Percentiles rank a stretch among this genome's conserved stretches.
Evolutionary conservation across 352 stramenopile genomes (phyloP).

Genomic region (Pythium phragmiticola): DNA sequence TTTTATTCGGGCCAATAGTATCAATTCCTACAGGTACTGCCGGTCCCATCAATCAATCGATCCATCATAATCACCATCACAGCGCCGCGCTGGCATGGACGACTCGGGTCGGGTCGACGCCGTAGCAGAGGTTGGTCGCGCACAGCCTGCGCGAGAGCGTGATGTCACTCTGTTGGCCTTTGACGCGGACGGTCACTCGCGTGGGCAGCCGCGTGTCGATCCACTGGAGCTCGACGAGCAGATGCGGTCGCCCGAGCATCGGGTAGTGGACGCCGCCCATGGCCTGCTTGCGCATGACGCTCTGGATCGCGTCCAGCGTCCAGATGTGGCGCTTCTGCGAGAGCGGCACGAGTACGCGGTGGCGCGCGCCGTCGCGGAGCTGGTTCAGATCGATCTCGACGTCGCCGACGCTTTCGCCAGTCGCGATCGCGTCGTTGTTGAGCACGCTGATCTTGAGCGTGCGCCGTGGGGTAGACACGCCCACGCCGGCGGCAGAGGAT

Average conservation of each 20-base stretch:
- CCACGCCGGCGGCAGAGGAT: slow-evolving; percentile 6
- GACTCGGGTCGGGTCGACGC: slow-evolving; percentile 18
- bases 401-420: slow-evolving; percentile 50
- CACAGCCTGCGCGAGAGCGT: slow-evolving; percentile 30
- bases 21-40: background rate
- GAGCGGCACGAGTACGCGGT: slow-evolving; percentile 46
- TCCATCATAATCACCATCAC: background rate
- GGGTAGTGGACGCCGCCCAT: slow-evolving; percentile 37
- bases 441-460: slow-evolving; percentile 50
- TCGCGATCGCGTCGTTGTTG: slow-evolving; percentile 55
- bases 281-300: slow-evolving; percentile 46
- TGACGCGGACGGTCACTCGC: slow-evolving; percentile 41
- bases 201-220: slow-evolving; percentile 62
- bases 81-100: slow-evolving; percentile 7
- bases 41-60: background rate
- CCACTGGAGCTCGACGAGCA: slow-evolving; percentile 58
- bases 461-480: slow-evolving; percentile 13
- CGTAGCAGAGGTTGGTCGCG: slow-evolving; percentile 29
- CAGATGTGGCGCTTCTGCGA: slow-evolving; percentile 48
- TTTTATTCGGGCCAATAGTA: background rate
- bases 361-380: slow-evolving; percentile 32
- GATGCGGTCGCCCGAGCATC: slow-evolving; percentile 45
- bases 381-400: slow-evolving; percentile 48
- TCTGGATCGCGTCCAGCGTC: slow-evolving; percentile 47
- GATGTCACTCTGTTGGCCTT: slow-evolving; percentile 21